A percentile compares a stretch with the other conserved stretches of the same genome.
Evolutionary conservation across 139 green algal genomes (phyloP).

Genomic region (Coccomyxa sp.): DNA sequence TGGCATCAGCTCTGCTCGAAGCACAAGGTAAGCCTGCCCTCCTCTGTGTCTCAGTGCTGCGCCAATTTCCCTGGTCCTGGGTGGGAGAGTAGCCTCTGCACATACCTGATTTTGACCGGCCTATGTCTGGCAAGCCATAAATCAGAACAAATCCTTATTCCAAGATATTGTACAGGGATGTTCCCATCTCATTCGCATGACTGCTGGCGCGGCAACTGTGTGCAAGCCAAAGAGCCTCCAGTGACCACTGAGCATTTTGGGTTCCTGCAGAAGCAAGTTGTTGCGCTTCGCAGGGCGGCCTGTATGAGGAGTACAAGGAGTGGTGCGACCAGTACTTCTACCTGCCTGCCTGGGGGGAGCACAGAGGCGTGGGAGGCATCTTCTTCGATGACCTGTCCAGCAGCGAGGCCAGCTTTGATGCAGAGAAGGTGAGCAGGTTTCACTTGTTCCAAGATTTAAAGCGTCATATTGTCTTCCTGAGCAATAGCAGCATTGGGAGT

Average conservation of each 20-base stretch:
- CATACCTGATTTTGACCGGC: too few relatives aligned
- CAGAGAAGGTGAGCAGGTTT: constrained; percentile 37
- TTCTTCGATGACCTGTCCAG: constrained; percentile 94
- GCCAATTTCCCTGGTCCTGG: too few relatives aligned
- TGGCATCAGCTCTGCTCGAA: constrained; percentile 81
- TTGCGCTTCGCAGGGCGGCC: not conserved
- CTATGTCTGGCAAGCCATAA: too few relatives aligned
- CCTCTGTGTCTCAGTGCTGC: too few relatives aligned
- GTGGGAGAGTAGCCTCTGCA: too few relatives aligned
- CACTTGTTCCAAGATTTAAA: not conserved
- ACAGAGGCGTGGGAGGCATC: constrained; percentile 90
- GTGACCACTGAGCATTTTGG: not conserved
- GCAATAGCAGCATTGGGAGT: not conserved
- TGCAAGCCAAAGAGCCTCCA: not conserved
- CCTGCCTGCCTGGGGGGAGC: constrained; percentile 87
- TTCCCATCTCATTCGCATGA: too few relatives aligned
- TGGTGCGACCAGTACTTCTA: constrained; percentile 98
- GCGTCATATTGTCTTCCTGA: not conserved
- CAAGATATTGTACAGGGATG: too few relatives aligned
- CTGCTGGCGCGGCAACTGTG: too few relatives aligned
- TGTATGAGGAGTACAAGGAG: constrained; percentile 87
- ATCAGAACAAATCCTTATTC: too few relatives aligned
- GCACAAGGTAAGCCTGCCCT: constrained; percentile 35
- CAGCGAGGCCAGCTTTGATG: constrained; percentile 27
- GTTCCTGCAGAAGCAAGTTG: not conserved